These are phyloP conservation scores for Dactylella cylindrospora DNA, from an alignment of 2,329 filamentous ascomycete species.

Conservation along the genomic window DNA sequence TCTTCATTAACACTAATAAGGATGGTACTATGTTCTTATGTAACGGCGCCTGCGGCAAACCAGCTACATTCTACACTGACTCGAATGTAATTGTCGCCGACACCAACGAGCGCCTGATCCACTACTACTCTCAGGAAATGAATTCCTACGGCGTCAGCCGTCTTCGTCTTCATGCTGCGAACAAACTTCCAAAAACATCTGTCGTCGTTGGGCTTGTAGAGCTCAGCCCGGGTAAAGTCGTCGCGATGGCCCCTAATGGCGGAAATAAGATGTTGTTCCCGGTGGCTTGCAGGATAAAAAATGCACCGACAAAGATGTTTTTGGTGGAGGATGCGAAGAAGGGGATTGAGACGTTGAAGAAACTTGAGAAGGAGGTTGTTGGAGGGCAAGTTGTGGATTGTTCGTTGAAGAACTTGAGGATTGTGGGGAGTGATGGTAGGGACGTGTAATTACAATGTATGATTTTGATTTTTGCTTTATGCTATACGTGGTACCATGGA, in stretches of 20 bases:
- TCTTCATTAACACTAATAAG: constrained; percentile 28
- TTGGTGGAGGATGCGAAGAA: constrained; percentile 13
- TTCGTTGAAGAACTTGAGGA: constrained; percentile 27
- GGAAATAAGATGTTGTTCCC: constrained; percentile 4
- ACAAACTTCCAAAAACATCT: constrained; percentile 19
- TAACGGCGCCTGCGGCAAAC: constrained; percentile 22
- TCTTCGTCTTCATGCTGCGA: constrained; percentile 10
- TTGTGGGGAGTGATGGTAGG: too few relatives aligned
- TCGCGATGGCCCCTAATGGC: constrained; percentile 5
- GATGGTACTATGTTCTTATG: constrained; percentile 35
- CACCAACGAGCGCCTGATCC: constrained; percentile 4
- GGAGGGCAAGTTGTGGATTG: constrained; percentile 25
- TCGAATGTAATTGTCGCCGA: constrained; percentile 19
- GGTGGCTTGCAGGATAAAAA: constrained; percentile 25
- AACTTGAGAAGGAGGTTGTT: neutral
- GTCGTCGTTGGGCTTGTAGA: constrained; percentile 23
- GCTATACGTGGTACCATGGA: neutral
- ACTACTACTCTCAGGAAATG: constrained; percentile 18
- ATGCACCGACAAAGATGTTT: constrained; percentile 21
- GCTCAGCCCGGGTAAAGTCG: constrained; percentile 14
- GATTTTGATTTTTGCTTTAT: neutral
- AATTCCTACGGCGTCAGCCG: constrained; percentile 24
- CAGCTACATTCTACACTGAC: constrained; percentile 23
- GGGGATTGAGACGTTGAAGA: constrained; percentile 17
- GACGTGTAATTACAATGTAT: too few relatives aligned